Base-by-base conservation (phyloP, 768 basidiomycete species). In the Suillus clintonianus region DNA sequence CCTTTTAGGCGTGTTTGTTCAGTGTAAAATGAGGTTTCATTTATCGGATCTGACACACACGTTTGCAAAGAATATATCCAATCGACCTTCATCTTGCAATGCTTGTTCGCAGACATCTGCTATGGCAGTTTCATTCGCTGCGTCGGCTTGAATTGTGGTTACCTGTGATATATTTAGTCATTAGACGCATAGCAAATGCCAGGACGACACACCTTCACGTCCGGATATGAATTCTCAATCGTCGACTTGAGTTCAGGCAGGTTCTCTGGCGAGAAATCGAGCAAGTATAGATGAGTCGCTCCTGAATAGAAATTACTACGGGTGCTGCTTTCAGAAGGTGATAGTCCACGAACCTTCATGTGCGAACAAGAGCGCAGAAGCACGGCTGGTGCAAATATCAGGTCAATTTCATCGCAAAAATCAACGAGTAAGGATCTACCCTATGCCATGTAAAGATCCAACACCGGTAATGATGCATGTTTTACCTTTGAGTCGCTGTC, bases 1-100 rank as follows among this genome's bases (percentile, higher is more conserved):
- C 93, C 92, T 94, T 30, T 65, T 19, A 47, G 43, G 24, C 43
- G 19, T 37, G 17, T 6, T 55, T 22, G 22, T 36, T 60, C 19
- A 53, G 51, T 1, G 19, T 11, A 19, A 32, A 22, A 54, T 32
- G 5, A 51, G 37, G 34, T 43, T 41, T 24, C 32, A 17, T 43
- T 58, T 34, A 1, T 42, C 48, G 53, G 17, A 62, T 42, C 30
- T 13, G 32, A 62, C 30, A 70, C 86, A 59, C 70, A 94, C 95
- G 73, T 98, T 97, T 39, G 96, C 96, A 72, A 95, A 98, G 82
- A 97, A 97, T 66, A 96, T 88, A 68, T 98, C 96, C 14, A 98
- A 81, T 64, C 87, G 84, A 10, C 95, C 94, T 72, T 96, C 89
- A 64, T 97, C 94, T 48, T 84, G 77, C 37, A 94, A 70, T 3